Evolutionary conservation across 2,329 filamentous ascomycete species (phyloP).

Genomic region (Podosphaera xanthii): DNA sequence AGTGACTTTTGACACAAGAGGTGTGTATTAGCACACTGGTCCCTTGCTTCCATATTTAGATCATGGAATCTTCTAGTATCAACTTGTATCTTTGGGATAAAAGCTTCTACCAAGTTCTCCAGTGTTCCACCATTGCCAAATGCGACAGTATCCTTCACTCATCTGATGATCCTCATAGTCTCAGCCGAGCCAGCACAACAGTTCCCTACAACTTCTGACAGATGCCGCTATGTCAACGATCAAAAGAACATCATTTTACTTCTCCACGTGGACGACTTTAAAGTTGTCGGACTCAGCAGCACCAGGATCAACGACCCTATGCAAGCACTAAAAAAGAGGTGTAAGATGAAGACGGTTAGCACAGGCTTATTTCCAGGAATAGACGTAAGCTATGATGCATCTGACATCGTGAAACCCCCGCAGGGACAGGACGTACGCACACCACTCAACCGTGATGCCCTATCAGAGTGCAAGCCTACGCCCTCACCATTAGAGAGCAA

Average conservation of each 20-base stretch:
- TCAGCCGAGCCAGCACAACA: no score
- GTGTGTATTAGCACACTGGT: no score
- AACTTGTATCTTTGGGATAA: no score
- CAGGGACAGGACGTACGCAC: background rate
- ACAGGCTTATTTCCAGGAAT: background rate
- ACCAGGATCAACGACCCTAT: background rate
- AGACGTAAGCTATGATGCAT: background rate
- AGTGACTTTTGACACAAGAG: no score
- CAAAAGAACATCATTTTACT: background rate
- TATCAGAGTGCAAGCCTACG: background rate
- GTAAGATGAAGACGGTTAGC: no score
- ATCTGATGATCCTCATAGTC: no score
- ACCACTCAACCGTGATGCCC: background rate
- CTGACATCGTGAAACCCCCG: background rate
- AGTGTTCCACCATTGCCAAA: no score
- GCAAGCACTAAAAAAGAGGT: background rate
- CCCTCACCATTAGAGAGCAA: background rate
- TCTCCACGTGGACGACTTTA: no score
- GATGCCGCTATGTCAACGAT: background rate
- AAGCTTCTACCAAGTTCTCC: no score
- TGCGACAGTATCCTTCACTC: no score
- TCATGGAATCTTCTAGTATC: no score
- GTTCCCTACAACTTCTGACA: background rate
- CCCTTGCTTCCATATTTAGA: no score
- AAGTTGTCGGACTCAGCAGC: background rate